These are phyloP conservation scores for Parsonsia alboflavescens DNA, from an alignment of 257 asterid species.

Conservation along the genomic window DNA sequence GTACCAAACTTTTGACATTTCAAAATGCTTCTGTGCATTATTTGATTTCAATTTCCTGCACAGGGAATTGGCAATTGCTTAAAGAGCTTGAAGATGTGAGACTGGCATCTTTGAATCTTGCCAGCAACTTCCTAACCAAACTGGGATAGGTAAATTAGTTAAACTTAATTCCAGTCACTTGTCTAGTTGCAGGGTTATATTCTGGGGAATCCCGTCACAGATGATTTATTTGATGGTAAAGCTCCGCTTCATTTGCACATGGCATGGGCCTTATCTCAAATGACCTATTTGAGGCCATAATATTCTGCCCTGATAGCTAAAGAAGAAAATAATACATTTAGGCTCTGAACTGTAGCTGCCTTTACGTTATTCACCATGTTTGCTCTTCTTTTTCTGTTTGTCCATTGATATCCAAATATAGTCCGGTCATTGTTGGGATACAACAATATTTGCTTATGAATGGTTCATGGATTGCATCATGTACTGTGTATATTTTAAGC, in stretches of 20 bases:
- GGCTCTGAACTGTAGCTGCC: too few species aligned
- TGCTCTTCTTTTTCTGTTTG: too few species aligned
- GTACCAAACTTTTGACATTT: conserved; percentile 32
- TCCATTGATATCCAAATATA: too few species aligned
- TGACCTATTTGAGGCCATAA: conserved; percentile 55
- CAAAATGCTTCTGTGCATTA: neutral
- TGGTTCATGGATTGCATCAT: too few species aligned
- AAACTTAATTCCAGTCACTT: too few species aligned
- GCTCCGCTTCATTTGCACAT: conserved; percentile 80
- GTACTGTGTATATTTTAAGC: too few species aligned
- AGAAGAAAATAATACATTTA: too few species aligned
- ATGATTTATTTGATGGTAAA: conserved; percentile 69
- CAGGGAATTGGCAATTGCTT: conserved; percentile 87
- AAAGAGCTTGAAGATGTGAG: conserved; percentile 88
- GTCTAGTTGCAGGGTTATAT: conserved; percentile 74
- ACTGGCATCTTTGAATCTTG: conserved; percentile 65
- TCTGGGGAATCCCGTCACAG: conserved; percentile 93
- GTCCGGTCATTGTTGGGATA: too few species aligned
- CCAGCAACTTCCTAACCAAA: conserved; percentile 88
- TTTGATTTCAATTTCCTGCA: conserved; percentile 11
- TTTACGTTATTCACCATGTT: too few species aligned
- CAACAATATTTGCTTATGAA: too few species aligned
- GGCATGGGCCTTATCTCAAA: conserved; percentile 98
- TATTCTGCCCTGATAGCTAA: conserved; percentile 53
- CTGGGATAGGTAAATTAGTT: conserved; percentile 87